Evolutionary conservation across 768 basidiomycete genomes (phyloP), one percentile per base, ranked within the genome.

Genomic region (Ramaria sp.): DNA sequence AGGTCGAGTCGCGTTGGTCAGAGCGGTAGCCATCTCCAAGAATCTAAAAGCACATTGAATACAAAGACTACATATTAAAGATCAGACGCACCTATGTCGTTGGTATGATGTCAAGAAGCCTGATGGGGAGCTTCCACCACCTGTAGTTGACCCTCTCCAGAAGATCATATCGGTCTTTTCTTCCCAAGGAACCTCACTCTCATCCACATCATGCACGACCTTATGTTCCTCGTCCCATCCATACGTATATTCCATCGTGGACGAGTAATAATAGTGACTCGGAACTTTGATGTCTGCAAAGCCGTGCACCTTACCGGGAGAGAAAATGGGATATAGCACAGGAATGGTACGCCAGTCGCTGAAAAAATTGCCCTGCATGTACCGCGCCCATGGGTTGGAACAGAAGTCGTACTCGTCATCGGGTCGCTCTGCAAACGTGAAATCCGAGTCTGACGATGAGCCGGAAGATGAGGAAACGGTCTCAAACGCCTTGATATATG

Each of bases 91-190:
- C 83, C 92, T 77, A 67, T 96, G 93, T 47, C 93, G 79, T 58
- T 97, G 93, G 63, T 93, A 96, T 61, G 83, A 79, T 2, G 81
- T 72, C 2, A 89, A 72, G 65, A 89, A 95, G 0, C 93, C 92
- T 0, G 83, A 81, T 1, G 93, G 93, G 43, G 84, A 85, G 60
- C 79, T 88, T 33, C 93, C 93, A 1, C 94, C 94, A 57, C 96
- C 96, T 0, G 95, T 98, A 0, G 91, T 95, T 1, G 93, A 91
- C 11, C 96, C 96, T 48, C 96, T 75, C 91, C 95, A 99, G 69
- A 94, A 94, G 43, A 98, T 80, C 65, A 80, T 81, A 66, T 91
- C 80, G n/a, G 74, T 71, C 73, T 98, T 98, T 60, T 84, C 71
- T 54, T 89, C 86, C 95, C 95, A 99, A 0, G 88, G 80, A 0